Percentiles rank a stretch among this genome's conserved stretches.
These are phyloP conservation scores for Nicotiana attenuata DNA, from an alignment of 257 asterid genomes.

Conservation along the genomic window DNA sequence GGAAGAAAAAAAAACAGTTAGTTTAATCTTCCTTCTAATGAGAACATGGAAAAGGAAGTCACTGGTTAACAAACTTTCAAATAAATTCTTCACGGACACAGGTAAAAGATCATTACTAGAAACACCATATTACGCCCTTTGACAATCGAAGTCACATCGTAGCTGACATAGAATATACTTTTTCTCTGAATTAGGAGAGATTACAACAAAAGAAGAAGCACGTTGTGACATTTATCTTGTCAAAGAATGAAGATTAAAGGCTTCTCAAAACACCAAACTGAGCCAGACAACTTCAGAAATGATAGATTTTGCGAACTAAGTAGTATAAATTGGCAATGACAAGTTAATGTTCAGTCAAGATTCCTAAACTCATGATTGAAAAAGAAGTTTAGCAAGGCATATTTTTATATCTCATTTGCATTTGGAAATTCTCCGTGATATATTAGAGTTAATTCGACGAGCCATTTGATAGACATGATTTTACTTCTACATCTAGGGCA, in stretches of 20 bases:
- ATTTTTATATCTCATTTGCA: neutral
- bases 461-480: neutral
- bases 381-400: neutral
- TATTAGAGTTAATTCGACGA: neutral
- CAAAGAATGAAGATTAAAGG: neutral
- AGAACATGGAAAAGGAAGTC: neutral
- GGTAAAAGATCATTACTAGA: neutral
- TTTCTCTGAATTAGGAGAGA: neutral
- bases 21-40: constrained; percentile 22
- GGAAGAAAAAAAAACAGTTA: constrained; percentile 19
- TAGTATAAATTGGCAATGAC: neutral
- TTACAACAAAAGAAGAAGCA: neutral
- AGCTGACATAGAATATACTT: neutral
- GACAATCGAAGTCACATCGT: neutral
- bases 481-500: neutral
- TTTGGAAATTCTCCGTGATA: neutral
- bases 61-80: neutral
- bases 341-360: neutral
- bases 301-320: neutral
- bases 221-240: neutral
- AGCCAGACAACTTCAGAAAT: neutral
- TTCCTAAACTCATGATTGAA: neutral
- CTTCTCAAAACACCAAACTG: neutral
- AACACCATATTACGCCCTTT: neutral
- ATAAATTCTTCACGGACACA: neutral